These are phyloP conservation scores for Syncephalis fuscata DNA, from an alignment of 371 early-diverging fungal species.

Conservation along the genomic window DNA sequence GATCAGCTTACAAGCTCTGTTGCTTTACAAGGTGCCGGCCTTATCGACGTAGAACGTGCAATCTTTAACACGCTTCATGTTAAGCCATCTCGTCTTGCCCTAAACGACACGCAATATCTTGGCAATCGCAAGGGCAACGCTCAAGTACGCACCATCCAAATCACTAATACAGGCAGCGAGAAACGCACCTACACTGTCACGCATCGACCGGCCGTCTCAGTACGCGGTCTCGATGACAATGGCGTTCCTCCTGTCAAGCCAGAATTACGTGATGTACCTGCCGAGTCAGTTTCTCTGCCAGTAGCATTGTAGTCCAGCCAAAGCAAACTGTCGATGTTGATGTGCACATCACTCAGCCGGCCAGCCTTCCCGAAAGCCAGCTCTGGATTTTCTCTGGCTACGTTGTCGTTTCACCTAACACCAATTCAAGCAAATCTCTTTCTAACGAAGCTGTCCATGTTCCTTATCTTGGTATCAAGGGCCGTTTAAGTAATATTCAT, in stretches of 20 bases:
- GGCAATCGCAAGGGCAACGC: too few species aligned
- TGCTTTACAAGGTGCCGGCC: slow-evolving; percentile 53
- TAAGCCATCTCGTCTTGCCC: slow-evolving; percentile 35
- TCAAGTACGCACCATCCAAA: slow-evolving; percentile 22
- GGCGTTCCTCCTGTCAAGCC: slow-evolving; percentile 10
- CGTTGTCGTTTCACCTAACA: slow-evolving; percentile 3
- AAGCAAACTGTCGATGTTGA: slow-evolving; percentile 20
- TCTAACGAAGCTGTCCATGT: slow-evolving; percentile 14
- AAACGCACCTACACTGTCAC: slow-evolving; percentile 26
- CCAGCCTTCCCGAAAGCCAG: slow-evolving; percentile 4
- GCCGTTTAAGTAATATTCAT: slow-evolving; percentile 23
- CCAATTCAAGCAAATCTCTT: not conserved
- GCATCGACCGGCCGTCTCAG: slow-evolving; percentile 22
- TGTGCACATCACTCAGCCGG: slow-evolving; percentile 20
- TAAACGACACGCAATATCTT: slow-evolving; percentile 27
- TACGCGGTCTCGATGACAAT: slow-evolving; percentile 16
- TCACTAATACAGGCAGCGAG: slow-evolving; percentile 36
- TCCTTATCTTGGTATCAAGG: slow-evolving; percentile 35
- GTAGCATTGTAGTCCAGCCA: slow-evolving; percentile 14
- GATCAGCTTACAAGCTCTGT: slow-evolving; percentile 20
- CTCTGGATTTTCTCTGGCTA: slow-evolving; percentile 5
- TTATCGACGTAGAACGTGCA: slow-evolving; percentile 44
- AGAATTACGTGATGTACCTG: slow-evolving; percentile 13
- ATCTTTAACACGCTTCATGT: slow-evolving; percentile 26
- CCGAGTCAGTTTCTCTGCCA: slow-evolving; percentile 14